Evolutionary conservation across 768 basidiomycete genomes (phyloP), one percentile per base, ranked within the genome.

Genomic region (Rhodotorula toruloides): DNA sequence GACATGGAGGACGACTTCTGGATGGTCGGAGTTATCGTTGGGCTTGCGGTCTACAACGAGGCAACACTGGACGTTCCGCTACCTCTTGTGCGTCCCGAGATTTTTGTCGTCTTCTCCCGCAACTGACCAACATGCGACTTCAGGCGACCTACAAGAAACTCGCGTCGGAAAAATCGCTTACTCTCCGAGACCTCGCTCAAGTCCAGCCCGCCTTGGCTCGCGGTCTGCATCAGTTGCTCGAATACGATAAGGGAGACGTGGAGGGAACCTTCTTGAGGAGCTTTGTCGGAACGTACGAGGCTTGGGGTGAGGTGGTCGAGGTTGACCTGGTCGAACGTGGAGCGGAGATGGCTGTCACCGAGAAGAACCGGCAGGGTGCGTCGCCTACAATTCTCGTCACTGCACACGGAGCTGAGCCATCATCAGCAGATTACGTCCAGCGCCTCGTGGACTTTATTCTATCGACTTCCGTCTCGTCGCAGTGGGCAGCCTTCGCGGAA

Each of bases 1-100:
- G 88, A 89, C 63, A 86, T 87, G 73, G 78, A 87, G 63, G 86
- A 84, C 69, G 89, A 89, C 74, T 90, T 87, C 82, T 88, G 85
- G 77, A 89, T 90, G 75, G 87, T 88, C 46, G 88, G 88, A 27
- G 83, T 87, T 54, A 82, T 83, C 49, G 78, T 89, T 63, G 88
- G 88, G 27, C 80, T 89, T 25, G 88, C 86, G 4, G 84, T 88
- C 63, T 89, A 87, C 81, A 88, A 90, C 74, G 81, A 84, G 62
- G 83, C 86, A 19, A 89, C 89, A 79, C 79, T 90, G 36, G 88
- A 90, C 67, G 84, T 87, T 4, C 89, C 88, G 74, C 87, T 90
- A 65, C 87, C 90, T 1, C 82, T 84, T 8, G 69, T 70, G 47
- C 46, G 63, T 39, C 14, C 14, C 5, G 27, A 27, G 19, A 31